Percentiles rank a stretch among this genome's conserved stretches.
phyloP scores from a whole-genome alignment of 225 moss, liverwort and hornwort species.

The Asterella californica region DNA sequence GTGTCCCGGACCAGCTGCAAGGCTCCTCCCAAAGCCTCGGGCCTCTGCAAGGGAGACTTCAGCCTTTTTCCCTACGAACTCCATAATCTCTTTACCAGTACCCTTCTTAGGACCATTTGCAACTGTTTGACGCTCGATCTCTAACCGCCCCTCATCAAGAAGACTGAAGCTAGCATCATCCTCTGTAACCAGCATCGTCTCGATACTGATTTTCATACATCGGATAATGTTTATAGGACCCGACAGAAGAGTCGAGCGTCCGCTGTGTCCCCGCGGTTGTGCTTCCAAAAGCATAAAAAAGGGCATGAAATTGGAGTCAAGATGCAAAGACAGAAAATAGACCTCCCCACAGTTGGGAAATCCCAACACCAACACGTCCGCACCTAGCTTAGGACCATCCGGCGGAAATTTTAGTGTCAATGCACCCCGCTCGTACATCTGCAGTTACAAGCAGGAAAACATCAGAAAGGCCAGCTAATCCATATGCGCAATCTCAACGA shows the following conservation, averaged over 20 bases:
- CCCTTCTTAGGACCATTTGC: slow-evolving; percentile 37
- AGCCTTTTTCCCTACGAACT: slow-evolving; percentile 36
- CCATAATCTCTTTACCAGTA: slow-evolving; percentile 39
- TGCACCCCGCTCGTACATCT: slow-evolving; percentile 91
- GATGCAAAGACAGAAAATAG: slow-evolving; percentile 81
- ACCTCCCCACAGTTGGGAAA: slow-evolving; percentile 81
- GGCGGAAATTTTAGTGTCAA: slow-evolving; percentile 60
- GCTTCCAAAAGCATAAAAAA: slow-evolving; percentile 85
- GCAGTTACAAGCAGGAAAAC: slow-evolving; percentile 19
- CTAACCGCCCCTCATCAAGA: slow-evolving; percentile 54
- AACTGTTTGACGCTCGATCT: slow-evolving; percentile 46
- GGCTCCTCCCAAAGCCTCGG: slow-evolving; percentile 50
- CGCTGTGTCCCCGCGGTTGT: slow-evolving; percentile 47
- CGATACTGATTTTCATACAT: slow-evolving; percentile 80
- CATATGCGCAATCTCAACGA: not conserved
- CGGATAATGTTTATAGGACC: slow-evolving; percentile 64
- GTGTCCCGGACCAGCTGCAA: slow-evolving; percentile 37
- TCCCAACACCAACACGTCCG: slow-evolving; percentile 84
- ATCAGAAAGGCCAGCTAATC: not conserved
- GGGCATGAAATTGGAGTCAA: slow-evolving; percentile 78
- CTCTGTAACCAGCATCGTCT: slow-evolving; percentile 58
- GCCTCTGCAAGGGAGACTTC: slow-evolving; percentile 34
- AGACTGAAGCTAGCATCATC: slow-evolving; percentile 79
- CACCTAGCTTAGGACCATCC: slow-evolving; percentile 58
- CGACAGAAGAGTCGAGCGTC: slow-evolving; percentile 55